Conservation (phyloP, 371 early-diverging fungal genomes). For the Rhizomucor pusillus region DNA sequence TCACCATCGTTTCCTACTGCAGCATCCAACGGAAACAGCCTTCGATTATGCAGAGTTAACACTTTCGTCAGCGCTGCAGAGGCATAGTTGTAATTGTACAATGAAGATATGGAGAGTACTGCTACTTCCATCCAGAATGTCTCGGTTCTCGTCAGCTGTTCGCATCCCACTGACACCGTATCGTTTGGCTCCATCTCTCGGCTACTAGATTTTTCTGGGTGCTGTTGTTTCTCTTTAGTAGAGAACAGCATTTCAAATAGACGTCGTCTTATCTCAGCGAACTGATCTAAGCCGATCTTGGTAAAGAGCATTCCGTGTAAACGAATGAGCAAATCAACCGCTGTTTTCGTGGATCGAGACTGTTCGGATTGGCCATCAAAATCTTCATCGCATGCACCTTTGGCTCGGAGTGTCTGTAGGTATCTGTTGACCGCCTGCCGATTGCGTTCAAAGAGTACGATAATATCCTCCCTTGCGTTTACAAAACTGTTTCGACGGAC, state of each 20-base stretch:
- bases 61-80: constrained; percentile 46
- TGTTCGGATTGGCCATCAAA: constrained; percentile 2
- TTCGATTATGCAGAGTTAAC: constrained; percentile 13
- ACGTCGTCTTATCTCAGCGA: constrained; percentile 33
- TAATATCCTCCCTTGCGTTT: constrained; percentile 45
- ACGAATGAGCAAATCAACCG: constrained; percentile 47
- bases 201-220: neutral
- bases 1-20: neutral
- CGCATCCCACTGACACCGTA: neutral
- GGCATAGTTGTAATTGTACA: constrained; percentile 56
- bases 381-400: constrained; percentile 5
- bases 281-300: constrained; percentile 63
- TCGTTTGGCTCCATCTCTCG: neutral
- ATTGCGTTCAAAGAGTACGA: constrained; percentile 42
- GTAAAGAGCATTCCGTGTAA: constrained; percentile 68
- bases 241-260: constrained; percentile 36
- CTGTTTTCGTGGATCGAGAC: constrained; percentile 5
- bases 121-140: constrained; percentile 54
- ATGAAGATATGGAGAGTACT: constrained; percentile 46
- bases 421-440: constrained; percentile 36
- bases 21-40: constrained; percentile 7
- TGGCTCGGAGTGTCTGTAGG: constrained; percentile 6
- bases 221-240: neutral
- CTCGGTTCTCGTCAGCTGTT: constrained; percentile 13
- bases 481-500: constrained; percentile 45